Conservation (phyloP, 805 yeast species). For the Kuraishia borneana region DNA sequence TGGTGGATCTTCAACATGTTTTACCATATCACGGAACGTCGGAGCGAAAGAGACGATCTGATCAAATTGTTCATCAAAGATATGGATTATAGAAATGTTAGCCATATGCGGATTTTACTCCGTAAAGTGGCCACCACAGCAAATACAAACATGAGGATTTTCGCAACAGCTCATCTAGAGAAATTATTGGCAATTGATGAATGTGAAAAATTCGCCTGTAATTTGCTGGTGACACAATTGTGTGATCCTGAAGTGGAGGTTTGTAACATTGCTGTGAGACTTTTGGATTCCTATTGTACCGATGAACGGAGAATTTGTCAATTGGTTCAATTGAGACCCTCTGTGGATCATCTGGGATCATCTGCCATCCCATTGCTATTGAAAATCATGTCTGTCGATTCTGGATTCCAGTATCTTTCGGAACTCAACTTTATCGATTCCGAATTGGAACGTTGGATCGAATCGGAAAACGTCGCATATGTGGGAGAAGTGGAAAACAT, state of each 20-base stretch:
- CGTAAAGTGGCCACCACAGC: conserved; percentile 52
- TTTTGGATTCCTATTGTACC: conserved; percentile 41
- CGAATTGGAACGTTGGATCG: conserved; percentile 63
- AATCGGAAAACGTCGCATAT: conserved; percentile 31
- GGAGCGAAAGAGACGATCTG: conserved; percentile 43
- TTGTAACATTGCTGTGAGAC: conserved; percentile 42
- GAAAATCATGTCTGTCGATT: conserved; percentile 50
- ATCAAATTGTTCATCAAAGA: conserved; percentile 46
- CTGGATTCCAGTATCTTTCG: conserved; percentile 59
- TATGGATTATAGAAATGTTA: conserved; percentile 46
- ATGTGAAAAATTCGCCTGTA: conserved; percentile 36
- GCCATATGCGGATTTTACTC: conserved; percentile 60
- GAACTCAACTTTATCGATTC: conserved; percentile 47
- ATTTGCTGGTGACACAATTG: conserved; percentile 50
- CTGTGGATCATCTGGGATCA: conserved; percentile 24
- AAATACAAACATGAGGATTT: conserved; percentile 36
- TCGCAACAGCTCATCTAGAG: conserved; percentile 45
- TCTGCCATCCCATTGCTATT: conserved; percentile 38
- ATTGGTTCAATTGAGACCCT: conserved; percentile 45
- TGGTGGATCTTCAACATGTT: conserved; percentile 82
- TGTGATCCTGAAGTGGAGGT: conserved; percentile 55
- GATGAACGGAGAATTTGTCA: conserved; percentile 32
- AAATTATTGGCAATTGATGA: conserved; percentile 19
- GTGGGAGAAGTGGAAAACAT: conserved; percentile 34
- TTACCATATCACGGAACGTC: conserved; percentile 52